Evolutionary conservation across 2,329 filamentous ascomycete genomes (phyloP), one percentile per base, ranked within the genome.

Genomic region (Chaetomium sp.): DNA sequence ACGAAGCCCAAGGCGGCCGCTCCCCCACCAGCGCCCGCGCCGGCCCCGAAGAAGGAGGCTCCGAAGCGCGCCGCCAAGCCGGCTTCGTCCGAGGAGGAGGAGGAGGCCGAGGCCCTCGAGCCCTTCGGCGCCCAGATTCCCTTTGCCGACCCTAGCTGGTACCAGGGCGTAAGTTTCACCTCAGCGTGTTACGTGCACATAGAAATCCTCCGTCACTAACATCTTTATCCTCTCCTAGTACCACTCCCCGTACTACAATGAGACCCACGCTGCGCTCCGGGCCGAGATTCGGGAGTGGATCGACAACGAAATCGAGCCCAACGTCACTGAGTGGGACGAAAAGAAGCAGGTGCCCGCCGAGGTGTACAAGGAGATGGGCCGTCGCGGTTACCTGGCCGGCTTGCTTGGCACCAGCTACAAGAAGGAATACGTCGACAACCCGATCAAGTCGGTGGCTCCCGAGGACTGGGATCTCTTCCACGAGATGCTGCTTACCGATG

Each of bases 401-500:
- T 79, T 97, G 56, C 78, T 99, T 61, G 94, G 92, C 62, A 81
- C 89, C 59, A 79, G 88, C 68, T 97, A 89, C 75, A 91, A 89
- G 11, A 81, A 79, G 57, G 76, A 95, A 64, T 86, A 92, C 68
- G 85, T 84, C 27, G 76, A 85, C 43, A 81, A 86, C 68, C 76
- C 79, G 5, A 82, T 96, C 65, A 83, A 88, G 74, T 87, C 84
- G 49, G 94, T 99, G 10, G 73, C 87, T 0, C 77, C 88, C 0
- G 90, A 96, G 74, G 86, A 94, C 70, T 99, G 92, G 92, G 94
- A 99, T 75, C 82, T 95, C 45, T 99, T 97, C 85, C 94, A 99
- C 74, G 94, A 99, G 79, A 81, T 97, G 82, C 80, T 97, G 45
- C 70, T 99, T 57, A 97, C 92, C 1, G 94, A 99, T 65, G 94